phyloP scores from a whole-genome alignment of 1,284 basidiomycete species.

The Ustilago curta region DNA sequence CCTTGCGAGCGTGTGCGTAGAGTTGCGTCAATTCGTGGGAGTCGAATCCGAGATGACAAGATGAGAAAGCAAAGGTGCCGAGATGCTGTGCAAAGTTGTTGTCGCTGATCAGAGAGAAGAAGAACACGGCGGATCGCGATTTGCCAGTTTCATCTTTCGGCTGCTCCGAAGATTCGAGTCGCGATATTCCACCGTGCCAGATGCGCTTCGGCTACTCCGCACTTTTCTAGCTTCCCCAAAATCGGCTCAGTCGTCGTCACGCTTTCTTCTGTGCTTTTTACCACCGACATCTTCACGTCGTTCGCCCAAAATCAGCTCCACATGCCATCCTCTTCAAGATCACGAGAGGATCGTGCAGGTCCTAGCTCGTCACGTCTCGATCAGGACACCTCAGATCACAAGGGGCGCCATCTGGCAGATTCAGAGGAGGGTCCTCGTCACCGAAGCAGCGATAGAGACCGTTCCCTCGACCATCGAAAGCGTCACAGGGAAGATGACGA shows the following conservation, averaged over 20 bases:
- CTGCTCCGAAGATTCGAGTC: not conserved
- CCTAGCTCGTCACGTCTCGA: conserved; percentile 27
- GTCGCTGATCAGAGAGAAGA: not conserved
- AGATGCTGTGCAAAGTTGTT: not conserved
- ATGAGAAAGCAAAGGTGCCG: not conserved
- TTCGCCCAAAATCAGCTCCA: not conserved
- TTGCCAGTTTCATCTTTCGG: not conserved
- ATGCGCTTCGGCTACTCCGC: conserved; percentile 16
- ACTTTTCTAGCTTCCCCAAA: conserved; percentile 3
- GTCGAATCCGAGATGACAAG: not conserved
- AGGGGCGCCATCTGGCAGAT: conserved; percentile 27
- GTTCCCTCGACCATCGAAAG: conserved; percentile 29
- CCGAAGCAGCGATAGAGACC: conserved; percentile 15
- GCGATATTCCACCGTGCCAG: conserved; percentile 8
- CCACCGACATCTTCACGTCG: conserved; percentile 7
- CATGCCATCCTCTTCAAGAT: conserved; percentile 36
- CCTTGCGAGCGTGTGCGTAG: not conserved
- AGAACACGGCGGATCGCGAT: conserved; percentile 2
- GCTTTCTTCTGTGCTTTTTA: not conserved
- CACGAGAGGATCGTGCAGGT: conserved; percentile 15
- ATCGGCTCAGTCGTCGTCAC: not conserved
- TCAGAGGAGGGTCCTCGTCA: conserved; percentile 17
- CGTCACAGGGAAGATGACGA: conserved; percentile 29
- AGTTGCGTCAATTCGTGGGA: too few relatives aligned
- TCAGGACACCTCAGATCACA: conserved; percentile 19